These are phyloP conservation scores for Debaryomyces prosopidis DNA, from an alignment of 805 yeast genomes.

Conservation along the genomic window DNA sequence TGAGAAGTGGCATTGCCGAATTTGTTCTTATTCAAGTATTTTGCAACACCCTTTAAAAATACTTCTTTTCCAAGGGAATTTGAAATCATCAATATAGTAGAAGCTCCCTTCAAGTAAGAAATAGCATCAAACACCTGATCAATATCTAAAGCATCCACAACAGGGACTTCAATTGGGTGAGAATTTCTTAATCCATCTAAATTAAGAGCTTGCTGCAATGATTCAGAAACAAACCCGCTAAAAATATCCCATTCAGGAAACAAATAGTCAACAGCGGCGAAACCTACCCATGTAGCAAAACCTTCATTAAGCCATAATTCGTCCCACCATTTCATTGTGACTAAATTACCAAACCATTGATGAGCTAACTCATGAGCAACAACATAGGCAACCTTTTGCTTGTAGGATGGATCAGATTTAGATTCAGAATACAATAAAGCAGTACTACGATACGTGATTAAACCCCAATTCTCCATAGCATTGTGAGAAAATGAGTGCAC, in stretches of 20 bases:
- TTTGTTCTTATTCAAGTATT: constrained; percentile 61
- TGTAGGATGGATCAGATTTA: constrained; percentile 50
- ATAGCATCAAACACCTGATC: constrained; percentile 82
- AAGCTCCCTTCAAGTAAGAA: constrained; percentile 80
- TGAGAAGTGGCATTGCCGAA: constrained; percentile 72
- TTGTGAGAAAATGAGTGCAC: constrained; percentile 80
- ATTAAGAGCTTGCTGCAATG: constrained; percentile 51
- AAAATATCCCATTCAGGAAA: constrained; percentile 84
- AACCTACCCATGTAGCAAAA: constrained; percentile 86
- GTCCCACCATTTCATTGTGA: constrained; percentile 94
- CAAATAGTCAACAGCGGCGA: constrained; percentile 64
- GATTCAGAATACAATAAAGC: constrained; percentile 46
- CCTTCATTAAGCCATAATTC: constrained; percentile 90
- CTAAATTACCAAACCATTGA: constrained; percentile 89
- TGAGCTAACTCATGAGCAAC: constrained; percentile 87
- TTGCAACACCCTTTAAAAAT: constrained; percentile 72
- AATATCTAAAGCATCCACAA: constrained; percentile 74
- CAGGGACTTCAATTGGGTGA: constrained; percentile 83
- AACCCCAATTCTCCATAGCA: constrained; percentile 93
- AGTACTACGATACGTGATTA: constrained; percentile 65
- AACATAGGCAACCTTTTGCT: constrained; percentile 77
- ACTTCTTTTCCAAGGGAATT: constrained; percentile 65
- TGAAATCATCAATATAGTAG: constrained; percentile 75
- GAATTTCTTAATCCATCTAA: constrained; percentile 62
- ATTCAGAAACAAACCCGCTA: constrained; percentile 51